A percentile compares a stretch with the other conserved stretches of the same genome.
phyloP scores from a whole-genome alignment of 164 flowering plant genomes.

The Houttuynia cordata region DNA sequence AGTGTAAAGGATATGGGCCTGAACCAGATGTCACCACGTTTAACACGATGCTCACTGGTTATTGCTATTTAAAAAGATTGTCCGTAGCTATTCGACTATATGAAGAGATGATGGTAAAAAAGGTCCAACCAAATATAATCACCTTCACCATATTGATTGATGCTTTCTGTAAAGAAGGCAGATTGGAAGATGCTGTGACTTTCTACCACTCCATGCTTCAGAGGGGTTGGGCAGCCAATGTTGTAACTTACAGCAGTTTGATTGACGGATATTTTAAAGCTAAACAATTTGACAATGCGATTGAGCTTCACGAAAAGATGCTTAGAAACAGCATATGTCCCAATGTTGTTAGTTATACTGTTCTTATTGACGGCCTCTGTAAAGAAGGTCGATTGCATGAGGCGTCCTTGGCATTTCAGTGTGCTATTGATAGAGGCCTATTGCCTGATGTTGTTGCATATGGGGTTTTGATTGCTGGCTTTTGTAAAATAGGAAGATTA shows the following conservation, averaged over 20 bases:
- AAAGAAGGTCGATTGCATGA: slow-evolving; percentile 32
- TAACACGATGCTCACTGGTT: slow-evolving; percentile 45
- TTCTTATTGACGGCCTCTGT: slow-evolving; percentile 47
- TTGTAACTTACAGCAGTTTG: slow-evolving; percentile 37
- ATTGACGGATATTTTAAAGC: slow-evolving; percentile 39
- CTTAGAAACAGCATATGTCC: slow-evolving; percentile 23
- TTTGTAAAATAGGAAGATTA: slow-evolving; percentile 31
- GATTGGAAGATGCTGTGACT: slow-evolving; percentile 27
- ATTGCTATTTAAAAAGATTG: slow-evolving; percentile 25
- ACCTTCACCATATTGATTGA: slow-evolving; percentile 34
- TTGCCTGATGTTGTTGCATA: slow-evolving; percentile 46
- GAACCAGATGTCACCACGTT: slow-evolving; percentile 38
- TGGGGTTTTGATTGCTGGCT: slow-evolving; percentile 35
- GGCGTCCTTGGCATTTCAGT: slow-evolving; percentile 27
- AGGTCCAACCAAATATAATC: slow-evolving; percentile 20
- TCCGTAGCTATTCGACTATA: slow-evolving; percentile 22
- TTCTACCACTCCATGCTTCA: slow-evolving; percentile 25
- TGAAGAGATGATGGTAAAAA: slow-evolving; percentile 13
- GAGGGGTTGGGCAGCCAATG: slow-evolving; percentile 26
- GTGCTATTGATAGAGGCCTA: slow-evolving; percentile 21
- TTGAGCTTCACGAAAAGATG: slow-evolving; percentile 38
- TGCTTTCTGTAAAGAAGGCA: slow-evolving; percentile 35
- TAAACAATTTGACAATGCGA: slow-evolving; percentile 14
- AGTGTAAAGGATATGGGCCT: slow-evolving; percentile 16
- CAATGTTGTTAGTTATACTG: slow-evolving; percentile 35